Conservation (phyloP, 305 asterid genomes). For the Fraxinus paxiana region DNA sequence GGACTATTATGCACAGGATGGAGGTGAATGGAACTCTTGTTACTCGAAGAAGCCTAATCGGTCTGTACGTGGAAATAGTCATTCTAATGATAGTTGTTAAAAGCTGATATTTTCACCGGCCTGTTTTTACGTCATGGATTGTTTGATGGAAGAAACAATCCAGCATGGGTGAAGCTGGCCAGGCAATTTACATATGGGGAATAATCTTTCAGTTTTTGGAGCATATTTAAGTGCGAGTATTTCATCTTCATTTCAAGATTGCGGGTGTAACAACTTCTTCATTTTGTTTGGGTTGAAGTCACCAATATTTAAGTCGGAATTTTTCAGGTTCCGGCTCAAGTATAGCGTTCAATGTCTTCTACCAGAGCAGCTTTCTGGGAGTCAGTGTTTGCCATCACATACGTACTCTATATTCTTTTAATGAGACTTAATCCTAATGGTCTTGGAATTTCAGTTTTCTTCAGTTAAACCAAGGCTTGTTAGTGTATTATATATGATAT, state of each 20-base stretch:
- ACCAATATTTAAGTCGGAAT: neutral
- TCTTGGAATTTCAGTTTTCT: neutral
- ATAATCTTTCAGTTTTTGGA: neutral
- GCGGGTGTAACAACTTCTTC: neutral
- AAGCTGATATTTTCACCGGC: slow-evolving; percentile 14
- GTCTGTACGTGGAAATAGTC: slow-evolving; percentile 34
- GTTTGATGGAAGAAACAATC: neutral
- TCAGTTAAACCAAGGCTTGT: neutral
- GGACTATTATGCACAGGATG: slow-evolving; percentile 96
- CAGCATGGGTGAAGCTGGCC: neutral
- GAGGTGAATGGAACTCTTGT: slow-evolving; percentile 89
- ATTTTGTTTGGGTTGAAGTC: neutral
- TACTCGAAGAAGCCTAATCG: slow-evolving; percentile 63
- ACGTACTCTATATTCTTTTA: neutral
- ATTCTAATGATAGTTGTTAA: slow-evolving; percentile 30
- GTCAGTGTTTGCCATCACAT: neutral
- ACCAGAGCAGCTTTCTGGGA: neutral
- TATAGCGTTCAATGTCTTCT: neutral
- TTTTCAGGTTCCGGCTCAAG: neutral
- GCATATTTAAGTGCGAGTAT: neutral
- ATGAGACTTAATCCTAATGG: neutral
- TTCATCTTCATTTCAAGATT: neutral
- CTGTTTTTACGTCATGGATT: neutral
- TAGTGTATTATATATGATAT: neutral
- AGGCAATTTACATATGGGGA: neutral